These are phyloP conservation scores for Penicillium sp. DNA, from an alignment of 2,329 filamentous ascomycete species.

Conservation along the genomic window DNA sequence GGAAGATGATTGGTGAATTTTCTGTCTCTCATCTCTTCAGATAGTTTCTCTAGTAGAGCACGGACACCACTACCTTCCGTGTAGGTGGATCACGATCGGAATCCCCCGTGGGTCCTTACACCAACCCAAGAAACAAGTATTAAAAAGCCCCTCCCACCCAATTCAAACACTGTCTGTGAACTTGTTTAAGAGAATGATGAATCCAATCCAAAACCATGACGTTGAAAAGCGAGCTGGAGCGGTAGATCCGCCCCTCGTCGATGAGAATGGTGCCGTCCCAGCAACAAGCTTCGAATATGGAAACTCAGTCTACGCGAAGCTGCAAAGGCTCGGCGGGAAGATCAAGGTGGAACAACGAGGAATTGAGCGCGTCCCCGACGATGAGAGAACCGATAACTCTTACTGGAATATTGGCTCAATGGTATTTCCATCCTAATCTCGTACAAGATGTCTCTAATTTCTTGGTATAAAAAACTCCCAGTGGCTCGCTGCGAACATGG, in stretches of 20 bases:
- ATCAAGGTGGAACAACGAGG: constrained; percentile 71
- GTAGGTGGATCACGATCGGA: constrained; percentile 5
- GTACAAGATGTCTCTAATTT: constrained; percentile 15
- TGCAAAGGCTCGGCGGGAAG: constrained; percentile 63
- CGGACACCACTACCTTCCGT: not conserved
- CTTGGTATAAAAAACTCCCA: constrained; percentile 31
- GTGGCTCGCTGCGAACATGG: constrained; percentile 78
- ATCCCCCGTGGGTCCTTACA: constrained; percentile 11
- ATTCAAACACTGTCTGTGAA: not conserved
- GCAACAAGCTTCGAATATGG: constrained; percentile 60
- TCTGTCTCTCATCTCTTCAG: not conserved
- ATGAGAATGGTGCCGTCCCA: constrained; percentile 47
- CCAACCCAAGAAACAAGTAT: not conserved
- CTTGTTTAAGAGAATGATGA: not conserved
- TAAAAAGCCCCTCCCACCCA: not conserved
- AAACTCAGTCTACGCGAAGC: constrained; percentile 54
- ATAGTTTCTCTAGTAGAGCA: not conserved
- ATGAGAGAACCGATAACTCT: constrained; percentile 65
- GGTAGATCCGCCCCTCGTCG: constrained; percentile 2
- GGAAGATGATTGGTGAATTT: not conserved
- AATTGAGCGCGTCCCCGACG: constrained; percentile 70
- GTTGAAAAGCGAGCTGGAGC: constrained; percentile 12
- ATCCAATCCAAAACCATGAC: not conserved
- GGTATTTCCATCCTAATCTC: constrained; percentile 49
- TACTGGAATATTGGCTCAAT: constrained; percentile 69